Conservation (phyloP, 805 yeast species). For the Saccharomyces eubayanus region DNA sequence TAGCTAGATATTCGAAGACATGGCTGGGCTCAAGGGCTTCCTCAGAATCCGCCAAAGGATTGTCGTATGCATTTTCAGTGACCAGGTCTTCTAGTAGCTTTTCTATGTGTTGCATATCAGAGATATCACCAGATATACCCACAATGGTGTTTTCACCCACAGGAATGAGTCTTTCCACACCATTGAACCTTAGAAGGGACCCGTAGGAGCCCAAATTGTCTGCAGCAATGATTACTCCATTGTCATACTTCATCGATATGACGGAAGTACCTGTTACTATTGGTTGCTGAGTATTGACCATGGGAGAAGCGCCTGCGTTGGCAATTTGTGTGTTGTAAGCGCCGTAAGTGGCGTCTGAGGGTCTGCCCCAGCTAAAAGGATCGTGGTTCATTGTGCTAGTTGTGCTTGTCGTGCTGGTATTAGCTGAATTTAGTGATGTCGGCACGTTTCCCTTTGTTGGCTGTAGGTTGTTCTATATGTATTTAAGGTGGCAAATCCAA, state of each 20-base stretch:
- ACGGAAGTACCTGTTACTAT: slow-evolving; percentile 96
- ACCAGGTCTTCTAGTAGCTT: slow-evolving; percentile 70
- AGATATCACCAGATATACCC: slow-evolving; percentile 89
- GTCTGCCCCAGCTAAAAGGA: slow-evolving; percentile 94
- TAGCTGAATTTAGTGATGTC: neutral
- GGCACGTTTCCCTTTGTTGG: neutral
- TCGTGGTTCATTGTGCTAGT: slow-evolving; percentile 72
- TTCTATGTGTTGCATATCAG: slow-evolving; percentile 83
- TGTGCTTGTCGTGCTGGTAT: neutral
- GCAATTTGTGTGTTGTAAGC: slow-evolving; percentile 68
- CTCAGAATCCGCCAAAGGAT: slow-evolving; percentile 37
- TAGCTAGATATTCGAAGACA: slow-evolving; percentile 78
- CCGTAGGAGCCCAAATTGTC: slow-evolving; percentile 93
- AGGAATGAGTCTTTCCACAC: slow-evolving; percentile 73
- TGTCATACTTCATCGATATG: slow-evolving; percentile 78
- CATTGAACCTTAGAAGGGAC: slow-evolving; percentile 75
- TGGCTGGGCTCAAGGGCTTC: slow-evolving; percentile 72
- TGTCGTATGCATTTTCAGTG: slow-evolving; percentile 71
- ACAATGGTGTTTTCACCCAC: slow-evolving; percentile 85
- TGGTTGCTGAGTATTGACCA: slow-evolving; percentile 85
- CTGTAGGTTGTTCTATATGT: neutral
- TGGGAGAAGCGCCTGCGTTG: slow-evolving; percentile 57
- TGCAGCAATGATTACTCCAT: slow-evolving; percentile 91
- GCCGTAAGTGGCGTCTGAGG: slow-evolving; percentile 75
- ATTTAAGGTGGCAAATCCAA: slow-evolving; percentile 1